These are phyloP conservation scores for Aechmea fasciata DNA, from an alignment of 176 grass and related monocot genomes.

Conservation along the genomic window DNA sequence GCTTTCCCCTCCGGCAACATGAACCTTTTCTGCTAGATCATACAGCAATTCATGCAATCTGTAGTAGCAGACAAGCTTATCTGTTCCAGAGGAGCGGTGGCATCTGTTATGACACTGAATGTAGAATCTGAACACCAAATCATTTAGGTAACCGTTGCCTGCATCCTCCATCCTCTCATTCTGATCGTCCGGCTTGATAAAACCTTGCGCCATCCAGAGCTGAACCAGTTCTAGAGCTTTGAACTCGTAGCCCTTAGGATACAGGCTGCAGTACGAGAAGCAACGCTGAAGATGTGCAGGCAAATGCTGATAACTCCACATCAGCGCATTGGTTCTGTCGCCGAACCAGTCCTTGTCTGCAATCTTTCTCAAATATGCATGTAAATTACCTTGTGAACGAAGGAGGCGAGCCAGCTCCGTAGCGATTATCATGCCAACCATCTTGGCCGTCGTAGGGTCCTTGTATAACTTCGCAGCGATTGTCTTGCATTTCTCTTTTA, in stretches of 20 bases:
- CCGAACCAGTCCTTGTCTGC: background rate
- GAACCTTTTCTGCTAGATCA: slow-evolving; percentile 23
- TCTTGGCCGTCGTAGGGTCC: background rate
- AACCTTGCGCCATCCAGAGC: slow-evolving; percentile 44
- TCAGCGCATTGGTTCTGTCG: background rate
- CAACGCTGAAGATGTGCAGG: background rate
- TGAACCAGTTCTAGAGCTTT: background rate
- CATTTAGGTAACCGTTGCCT: slow-evolving; percentile 19
- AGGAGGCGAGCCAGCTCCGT: background rate
- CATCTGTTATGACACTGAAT: background rate
- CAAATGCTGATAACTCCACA: background rate
- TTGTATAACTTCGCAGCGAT: background rate
- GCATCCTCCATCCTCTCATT: slow-evolving; percentile 17
- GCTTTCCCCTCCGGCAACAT: too few relatives aligned
- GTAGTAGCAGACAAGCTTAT: background rate
- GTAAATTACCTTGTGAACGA: background rate
- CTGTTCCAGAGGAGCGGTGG: background rate
- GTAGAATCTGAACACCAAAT: slow-evolving; percentile 1
- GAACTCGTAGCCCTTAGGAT: background rate
- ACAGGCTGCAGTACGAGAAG: background rate
- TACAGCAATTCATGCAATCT: slow-evolving; percentile 26
- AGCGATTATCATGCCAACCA: background rate
- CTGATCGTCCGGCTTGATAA: background rate
- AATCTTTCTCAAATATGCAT: background rate
- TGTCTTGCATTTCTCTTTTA: background rate